Evolutionary conservation across 805 yeast species (phyloP).

Genomic region (Wickerhamiella siamensis): DNA sequence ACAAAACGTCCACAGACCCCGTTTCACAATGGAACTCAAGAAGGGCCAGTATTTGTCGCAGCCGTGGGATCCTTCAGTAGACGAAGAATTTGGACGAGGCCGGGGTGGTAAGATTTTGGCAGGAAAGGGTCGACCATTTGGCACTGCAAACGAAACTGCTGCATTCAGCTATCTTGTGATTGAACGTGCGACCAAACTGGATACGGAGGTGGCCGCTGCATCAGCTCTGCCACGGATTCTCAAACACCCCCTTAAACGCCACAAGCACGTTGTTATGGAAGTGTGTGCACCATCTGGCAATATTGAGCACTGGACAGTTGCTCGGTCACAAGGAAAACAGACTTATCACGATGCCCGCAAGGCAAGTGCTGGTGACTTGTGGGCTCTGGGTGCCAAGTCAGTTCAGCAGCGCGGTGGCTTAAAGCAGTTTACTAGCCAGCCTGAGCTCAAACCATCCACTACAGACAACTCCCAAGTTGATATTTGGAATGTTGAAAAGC

Average conservation of each 20-base stretch:
- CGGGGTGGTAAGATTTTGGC: conserved; percentile 31
- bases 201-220: conserved; percentile 18
- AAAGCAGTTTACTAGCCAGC: background rate
- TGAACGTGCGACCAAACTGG: conserved; percentile 30
- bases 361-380: conserved; percentile 67
- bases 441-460: background rate
- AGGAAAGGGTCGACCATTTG: conserved; percentile 70
- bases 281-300: conserved; percentile 69
- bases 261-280: conserved; percentile 68
- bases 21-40: conserved; percentile 67
- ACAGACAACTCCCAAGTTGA: background rate
- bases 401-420: conserved; percentile 25
- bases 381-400: conserved; percentile 62
- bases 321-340: conserved; percentile 60
- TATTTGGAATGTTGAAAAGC: background rate
- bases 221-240: conserved; percentile 55
- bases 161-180: conserved; percentile 62
- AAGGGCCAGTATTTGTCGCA: conserved; percentile 64
- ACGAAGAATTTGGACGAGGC: conserved; percentile 34
- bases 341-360: conserved; percentile 85
- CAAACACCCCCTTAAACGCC: conserved; percentile 56
- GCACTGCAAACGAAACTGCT: conserved; percentile 56
- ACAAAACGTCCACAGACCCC: conserved; percentile 62
- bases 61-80: conserved; percentile 46
- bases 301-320: conserved; percentile 75